Conservation (phyloP, 495 filamentous ascomycete genomes). For the Glutinoglossum americanum region DNA sequence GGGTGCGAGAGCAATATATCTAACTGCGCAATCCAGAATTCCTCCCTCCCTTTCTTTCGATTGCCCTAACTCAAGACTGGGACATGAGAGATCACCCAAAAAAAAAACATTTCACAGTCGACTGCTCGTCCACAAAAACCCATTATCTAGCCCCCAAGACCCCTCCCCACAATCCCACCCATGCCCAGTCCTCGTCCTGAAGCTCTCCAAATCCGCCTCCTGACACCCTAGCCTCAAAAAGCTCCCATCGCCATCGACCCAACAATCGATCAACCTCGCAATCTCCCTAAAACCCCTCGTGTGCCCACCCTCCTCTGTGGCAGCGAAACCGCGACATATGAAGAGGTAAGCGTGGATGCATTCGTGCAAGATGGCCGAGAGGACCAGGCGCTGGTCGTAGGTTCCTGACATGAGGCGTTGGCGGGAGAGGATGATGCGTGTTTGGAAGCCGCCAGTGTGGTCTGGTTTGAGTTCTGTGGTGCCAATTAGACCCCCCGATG, state of each 20-base stretch:
- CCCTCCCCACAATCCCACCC: not conserved
- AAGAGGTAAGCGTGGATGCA: constrained; percentile 36
- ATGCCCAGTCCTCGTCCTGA: constrained; percentile 10
- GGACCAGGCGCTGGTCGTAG: constrained; percentile 29
- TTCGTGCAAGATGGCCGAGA: constrained; percentile 35
- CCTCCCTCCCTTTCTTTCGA: too few relatives aligned
- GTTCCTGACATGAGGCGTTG: constrained; percentile 23
- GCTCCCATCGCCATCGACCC: constrained; percentile 21
- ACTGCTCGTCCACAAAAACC: not conserved
- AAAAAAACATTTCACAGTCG: not conserved
- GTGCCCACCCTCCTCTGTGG: constrained; percentile 27
- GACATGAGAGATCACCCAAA: too few relatives aligned
- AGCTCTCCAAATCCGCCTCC: constrained; percentile 29
- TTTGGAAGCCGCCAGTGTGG: constrained; percentile 25
- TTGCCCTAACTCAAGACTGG: too few relatives aligned
- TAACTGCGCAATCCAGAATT: too few relatives aligned
- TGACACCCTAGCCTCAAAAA: constrained; percentile 26
- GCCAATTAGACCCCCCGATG: constrained; percentile 25
- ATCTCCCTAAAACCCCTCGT: constrained; percentile 29
- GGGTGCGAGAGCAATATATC: too few relatives aligned
- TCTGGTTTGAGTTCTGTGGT: constrained; percentile 28
- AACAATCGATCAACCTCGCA: constrained; percentile 27
- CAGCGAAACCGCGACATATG: constrained; percentile 28
- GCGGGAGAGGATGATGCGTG: constrained; percentile 29
- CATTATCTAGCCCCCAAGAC: not conserved